Evolutionary conservation across 352 stramenopile genomes (phyloP), one percentile per base, ranked within the genome.

Genomic region (Phytophthora vignae): DNA sequence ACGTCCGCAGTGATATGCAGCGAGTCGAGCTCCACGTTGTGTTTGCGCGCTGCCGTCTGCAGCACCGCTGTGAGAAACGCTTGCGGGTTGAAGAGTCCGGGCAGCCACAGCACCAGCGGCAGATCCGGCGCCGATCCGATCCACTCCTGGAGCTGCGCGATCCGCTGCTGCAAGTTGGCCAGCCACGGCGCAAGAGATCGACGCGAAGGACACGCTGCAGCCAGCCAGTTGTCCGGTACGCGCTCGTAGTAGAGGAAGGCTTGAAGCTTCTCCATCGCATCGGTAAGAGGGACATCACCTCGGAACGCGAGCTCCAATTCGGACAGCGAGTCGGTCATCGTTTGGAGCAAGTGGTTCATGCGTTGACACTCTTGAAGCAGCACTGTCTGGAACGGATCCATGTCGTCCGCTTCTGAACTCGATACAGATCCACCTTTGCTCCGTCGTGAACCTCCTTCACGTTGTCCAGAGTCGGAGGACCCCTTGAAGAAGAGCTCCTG

Each of bases 321-420:
- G 7, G 90, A 63, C 6, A 98, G 65, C 8, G 86, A 92, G 21
- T 74, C 71, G 1, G 88, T 90, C 75, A 98, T 97, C 62, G 83
- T 75, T 5, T 83, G 64, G 17, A 98, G 67, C 25, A 98, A 63
- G 25, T 67, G 19, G 61, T 98, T 98, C 84, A 98, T 96, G 19
- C 81, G 85, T 62, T 97, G 92, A 49, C 90, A 97, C 67, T 98
- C 93, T 71, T 98, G 93, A 9, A 95, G 71, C 59, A 98, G 69
- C 27, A 98, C 93, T 14, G 90, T 98, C 60, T 98, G 90, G 77
- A 91, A 98, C 40, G 93, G 93, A 74, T 96, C 88, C 78, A 97
- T 90, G 44, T 97, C 90, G 21, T 96, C 89, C 5, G 77, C 62
- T 3, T 78, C 77, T 2, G 59, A 76, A 19, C 55, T 57, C 2